Base-by-base conservation (phyloP, 768 basidiomycete genomes). In the Panus rudis region DNA sequence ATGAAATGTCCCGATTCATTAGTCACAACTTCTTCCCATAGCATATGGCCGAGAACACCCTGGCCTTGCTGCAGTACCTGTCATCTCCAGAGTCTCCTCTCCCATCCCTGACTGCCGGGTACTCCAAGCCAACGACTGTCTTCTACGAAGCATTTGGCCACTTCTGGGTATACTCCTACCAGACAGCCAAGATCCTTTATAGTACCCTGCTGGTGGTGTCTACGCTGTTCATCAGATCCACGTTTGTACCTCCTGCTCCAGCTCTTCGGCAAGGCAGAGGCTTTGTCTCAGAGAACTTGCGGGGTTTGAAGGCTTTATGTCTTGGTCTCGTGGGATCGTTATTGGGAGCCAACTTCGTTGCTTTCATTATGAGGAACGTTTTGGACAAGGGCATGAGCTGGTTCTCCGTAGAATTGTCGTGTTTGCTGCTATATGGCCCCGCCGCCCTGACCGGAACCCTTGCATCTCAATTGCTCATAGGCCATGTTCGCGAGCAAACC, bases 21-120 rank as follows among this genome's bases (percentile, higher is more conserved):
- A 37, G 27, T 40, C 26, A 20, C 37, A n/a, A n/a, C n/a, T n/a
- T n/a, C n/a, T 14, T 40, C n/a, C 22, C 27, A 8, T 64, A 92
- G 72, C 84, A 96, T 64, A 92, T 97, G 81, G 92, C 75, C 17
- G 85, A 90, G 47, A 96, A 96, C 51, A 72, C 80, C 2, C 77
- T 93, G 12, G 86, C 86, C 0, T 76, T 96, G 14, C 64, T 94
- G 17, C 70, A 71, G 26, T 74, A 87, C 59, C 73, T 96, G 16
- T 81, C 90, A 0, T 80, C 82, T 0, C 57, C 75, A 1, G 69
- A 63, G 6, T 92, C 83, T 0, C 82, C 86, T 7, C 64, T 92
- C n/a, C 78, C 84, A 0, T 66, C 66, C 1, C 68, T 90, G 11
- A 77, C 76, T 0, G 52, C 65, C 22, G 73, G 72, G 14, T 73